Evolutionary conservation across 768 basidiomycete species (phyloP).

Genomic region (Chlorophyllum brunneum): DNA sequence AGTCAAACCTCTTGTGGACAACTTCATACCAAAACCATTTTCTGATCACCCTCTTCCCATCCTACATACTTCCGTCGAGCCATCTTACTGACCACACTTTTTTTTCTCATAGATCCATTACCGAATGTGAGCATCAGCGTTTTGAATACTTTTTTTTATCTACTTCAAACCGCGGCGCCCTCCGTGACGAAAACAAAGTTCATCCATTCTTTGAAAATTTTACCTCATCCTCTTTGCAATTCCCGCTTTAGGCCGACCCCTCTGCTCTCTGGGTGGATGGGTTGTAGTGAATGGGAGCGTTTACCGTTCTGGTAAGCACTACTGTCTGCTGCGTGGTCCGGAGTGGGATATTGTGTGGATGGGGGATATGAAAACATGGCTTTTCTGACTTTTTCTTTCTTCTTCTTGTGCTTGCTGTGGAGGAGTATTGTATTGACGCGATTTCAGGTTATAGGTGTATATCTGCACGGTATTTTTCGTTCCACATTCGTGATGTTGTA

Average conservation of each 20-base stretch:
- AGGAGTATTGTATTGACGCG: neutral
- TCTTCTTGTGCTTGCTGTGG: neutral
- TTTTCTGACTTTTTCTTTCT: constrained; percentile 48
- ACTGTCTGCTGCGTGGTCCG: constrained; percentile 41
- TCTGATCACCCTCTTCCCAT: constrained; percentile 36
- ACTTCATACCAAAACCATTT: constrained; percentile 45
- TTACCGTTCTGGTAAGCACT: constrained; percentile 38
- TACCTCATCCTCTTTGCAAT: constrained; percentile 29
- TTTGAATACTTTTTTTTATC: neutral
- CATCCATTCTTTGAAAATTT: constrained; percentile 78
- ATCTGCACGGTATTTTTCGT: too few species aligned
- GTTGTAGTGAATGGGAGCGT: constrained; percentile 22
- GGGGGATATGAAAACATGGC: constrained; percentile 58
- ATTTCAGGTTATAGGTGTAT: neutral
- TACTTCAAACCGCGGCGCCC: neutral
- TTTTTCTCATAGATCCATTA: neutral
- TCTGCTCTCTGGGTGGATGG: constrained; percentile 17
- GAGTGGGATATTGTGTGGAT: constrained; percentile 24
- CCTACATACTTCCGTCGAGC: neutral
- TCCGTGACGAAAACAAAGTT: constrained; percentile 69
- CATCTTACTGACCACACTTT: neutral
- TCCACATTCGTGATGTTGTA: neutral
- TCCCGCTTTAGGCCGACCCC: constrained; percentile 29
- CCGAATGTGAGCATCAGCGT: constrained; percentile 17
- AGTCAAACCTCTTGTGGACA: constrained; percentile 72